Evolutionary conservation across 192 early-diverging fungal genomes (phyloP), one percentile per base, ranked within the genome.

Genomic region (Jimgerdemannia flammicorona): DNA sequence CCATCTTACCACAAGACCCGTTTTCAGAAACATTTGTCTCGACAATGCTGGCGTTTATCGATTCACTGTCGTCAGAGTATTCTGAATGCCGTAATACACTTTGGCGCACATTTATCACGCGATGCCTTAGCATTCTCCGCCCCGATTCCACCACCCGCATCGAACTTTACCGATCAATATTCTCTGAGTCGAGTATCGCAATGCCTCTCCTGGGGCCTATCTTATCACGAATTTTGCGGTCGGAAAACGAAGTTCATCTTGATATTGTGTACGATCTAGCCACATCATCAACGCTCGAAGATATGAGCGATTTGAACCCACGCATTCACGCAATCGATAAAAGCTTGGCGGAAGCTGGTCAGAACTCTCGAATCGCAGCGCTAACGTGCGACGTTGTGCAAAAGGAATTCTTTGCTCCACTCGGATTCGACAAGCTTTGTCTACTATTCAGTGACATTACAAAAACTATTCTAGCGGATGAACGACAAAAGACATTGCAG

Each of bases 311-410:
- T 43, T 18, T 14, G 3, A 72, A 70, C 17, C 7, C 64, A 43
- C 20, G 75, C 3, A 17, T 77, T 44, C 20, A 77, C 43, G 18
- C 44, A 40, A 72, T 77, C 44, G 66, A 73, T 40, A 43, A 67
- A 11, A 20, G 43, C 10, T 77, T 77, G 3, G 43, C 41, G 9
- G 43, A 66, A 9, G 43, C 67, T 40, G 19, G 67, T 3, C 41
- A 29, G 14, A 40, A 77, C 44, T 73, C 75, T 20, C 3, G 41
- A 19, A 63, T 72, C 42, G 40, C 64, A 8, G 43, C 75, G 14
- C 44, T 77, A 18, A 72, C 70, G 20, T 77, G 71, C 44, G 75
- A 77, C 43, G 18, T 73, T 18, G 72, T 77, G 67, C 72, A 77
- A 40, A 29, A 72, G 19, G 43, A 39, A 4, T 77, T 73, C 72